Conservation (phyloP, 2,329 filamentous ascomycete genomes). For the Epichloe festucae region DNA sequence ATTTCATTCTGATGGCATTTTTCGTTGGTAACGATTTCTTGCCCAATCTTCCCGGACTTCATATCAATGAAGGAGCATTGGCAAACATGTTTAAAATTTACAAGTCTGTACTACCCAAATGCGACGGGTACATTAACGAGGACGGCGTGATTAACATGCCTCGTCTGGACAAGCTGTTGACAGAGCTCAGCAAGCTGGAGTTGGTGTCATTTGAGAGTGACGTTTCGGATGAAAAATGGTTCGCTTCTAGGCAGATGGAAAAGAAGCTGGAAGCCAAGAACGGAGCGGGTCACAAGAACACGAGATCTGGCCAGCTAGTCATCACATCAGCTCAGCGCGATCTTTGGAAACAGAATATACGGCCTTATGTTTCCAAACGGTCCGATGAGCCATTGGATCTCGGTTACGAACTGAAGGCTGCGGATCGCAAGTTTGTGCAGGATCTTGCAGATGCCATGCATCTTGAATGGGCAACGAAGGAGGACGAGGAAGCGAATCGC, state of each 20-base stretch:
- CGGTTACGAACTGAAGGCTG: slow-evolving; percentile 57
- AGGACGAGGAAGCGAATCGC: slow-evolving; percentile 42
- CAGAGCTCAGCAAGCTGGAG: slow-evolving; percentile 79
- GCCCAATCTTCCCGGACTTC: slow-evolving; percentile 86
- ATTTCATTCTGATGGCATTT: slow-evolving; percentile 99
- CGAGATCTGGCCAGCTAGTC: slow-evolving; percentile 47
- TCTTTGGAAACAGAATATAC: slow-evolving; percentile 67
- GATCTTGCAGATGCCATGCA: slow-evolving; percentile 58
- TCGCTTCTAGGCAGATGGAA: slow-evolving; percentile 70
- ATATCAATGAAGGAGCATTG: slow-evolving; percentile 96
- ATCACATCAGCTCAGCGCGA: slow-evolving; percentile 72
- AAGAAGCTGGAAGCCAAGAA: slow-evolving; percentile 48
- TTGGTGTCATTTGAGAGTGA: slow-evolving; percentile 88
- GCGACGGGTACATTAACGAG: slow-evolving; percentile 94
- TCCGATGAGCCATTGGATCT: slow-evolving; percentile 57
- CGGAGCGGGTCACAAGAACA: slow-evolving; percentile 38
- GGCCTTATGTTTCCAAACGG: slow-evolving; percentile 66
- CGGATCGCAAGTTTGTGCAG: slow-evolving; percentile 86
- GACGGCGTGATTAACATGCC: slow-evolving; percentile 81
- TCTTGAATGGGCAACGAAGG: slow-evolving; percentile 43
- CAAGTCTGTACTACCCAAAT: slow-evolving; percentile 75
- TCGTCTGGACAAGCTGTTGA: slow-evolving; percentile 62
- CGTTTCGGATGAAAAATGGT: slow-evolving; percentile 79
- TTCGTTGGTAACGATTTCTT: slow-evolving; percentile 99
- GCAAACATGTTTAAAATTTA: slow-evolving; percentile 97